Base-by-base conservation (phyloP, 2,329 filamentous ascomycete genomes). In the Nannizziopsis barbatae region DNA sequence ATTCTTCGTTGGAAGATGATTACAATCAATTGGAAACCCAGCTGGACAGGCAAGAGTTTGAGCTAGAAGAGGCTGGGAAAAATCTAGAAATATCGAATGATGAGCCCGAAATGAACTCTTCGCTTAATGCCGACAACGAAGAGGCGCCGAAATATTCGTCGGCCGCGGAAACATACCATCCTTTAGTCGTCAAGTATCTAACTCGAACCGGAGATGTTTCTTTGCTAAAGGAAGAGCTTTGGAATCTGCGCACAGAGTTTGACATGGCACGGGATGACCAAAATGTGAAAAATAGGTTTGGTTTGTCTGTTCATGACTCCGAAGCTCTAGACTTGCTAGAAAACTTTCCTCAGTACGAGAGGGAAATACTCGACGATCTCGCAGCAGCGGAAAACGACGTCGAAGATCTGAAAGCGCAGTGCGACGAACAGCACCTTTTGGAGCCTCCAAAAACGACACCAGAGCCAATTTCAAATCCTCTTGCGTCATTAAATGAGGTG, bases 11-110 rank as follows among this genome's bases (percentile, higher is more conserved):
- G 33, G 61, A 63, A 47, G 48, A 52, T 17, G 52, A 51, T 9
- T 60, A 61, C 37, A 50, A 58, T 18, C 35, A 55, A n/a, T 45
- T 53, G 3, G 61, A 64, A 45, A 56, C 59, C 15, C 50, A 55
- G n/a, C 44, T 63, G 31, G 56, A 56, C 37, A 49, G 51, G n/a
- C 49, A 57, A n/a, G 60, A 64, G 38, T 57, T 54, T 30, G 31
- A 44, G 11, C 52, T 64, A n/a, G 49, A 50, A 14, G 49, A 54
- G 27, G 40, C 52, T 49, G 33, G 58, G 53, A 45, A 53, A 48
- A 40, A 52, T n/a, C 50, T 62, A 22, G 45, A 43, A 12, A 8
- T 30, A 15, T 33, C 27, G 30, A 35, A 40, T 18, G 45, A 48
- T 40, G 35, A 20, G 30, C 20, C 35, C n/a, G 27, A 12, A 31